These are phyloP conservation scores for Leccinum subrobustum DNA, from an alignment of 1,284 basidiomycete genomes.

Conservation along the genomic window DNA sequence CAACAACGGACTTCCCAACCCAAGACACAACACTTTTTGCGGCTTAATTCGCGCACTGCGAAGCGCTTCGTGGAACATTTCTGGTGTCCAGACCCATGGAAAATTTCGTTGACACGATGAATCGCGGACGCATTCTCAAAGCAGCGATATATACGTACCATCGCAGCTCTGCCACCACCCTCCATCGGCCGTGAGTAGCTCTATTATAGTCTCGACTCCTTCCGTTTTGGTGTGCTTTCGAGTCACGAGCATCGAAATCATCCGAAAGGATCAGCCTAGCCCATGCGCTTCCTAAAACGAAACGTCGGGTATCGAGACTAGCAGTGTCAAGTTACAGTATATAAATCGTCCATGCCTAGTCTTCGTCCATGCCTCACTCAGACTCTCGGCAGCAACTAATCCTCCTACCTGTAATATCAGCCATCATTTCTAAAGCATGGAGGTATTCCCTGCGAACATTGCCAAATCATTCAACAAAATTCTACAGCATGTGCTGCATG, in stretches of 20 bases:
- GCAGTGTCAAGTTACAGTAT: background rate
- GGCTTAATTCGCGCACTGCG: slow-evolving; percentile 19
- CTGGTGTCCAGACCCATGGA: slow-evolving; percentile 24
- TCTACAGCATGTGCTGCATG: background rate
- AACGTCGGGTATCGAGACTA: no score
- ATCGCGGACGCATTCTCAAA: slow-evolving; percentile 8
- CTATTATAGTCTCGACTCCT: slow-evolving; percentile 5
- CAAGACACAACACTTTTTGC: slow-evolving; percentile 54
- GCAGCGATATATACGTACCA: slow-evolving; percentile 22
- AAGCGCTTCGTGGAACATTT: slow-evolving; percentile 36
- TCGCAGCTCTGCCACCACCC: slow-evolving; percentile 46
- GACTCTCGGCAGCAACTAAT: background rate
- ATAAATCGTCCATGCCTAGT: background rate
- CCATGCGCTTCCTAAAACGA: no score
- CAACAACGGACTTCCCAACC: slow-evolving; percentile 63
- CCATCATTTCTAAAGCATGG: background rate
- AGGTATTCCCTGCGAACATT: background rate
- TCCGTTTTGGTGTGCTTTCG: no score
- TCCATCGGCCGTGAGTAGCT: slow-evolving; percentile 30
- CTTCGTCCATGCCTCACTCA: background rate
- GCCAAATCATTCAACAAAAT: background rate
- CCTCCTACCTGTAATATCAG: background rate
- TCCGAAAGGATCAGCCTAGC: no score
- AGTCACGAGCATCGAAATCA: no score
- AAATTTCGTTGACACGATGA: background rate